Conservation (phyloP, 495 filamentous ascomycete genomes). For the Neurospora sp. region DNA sequence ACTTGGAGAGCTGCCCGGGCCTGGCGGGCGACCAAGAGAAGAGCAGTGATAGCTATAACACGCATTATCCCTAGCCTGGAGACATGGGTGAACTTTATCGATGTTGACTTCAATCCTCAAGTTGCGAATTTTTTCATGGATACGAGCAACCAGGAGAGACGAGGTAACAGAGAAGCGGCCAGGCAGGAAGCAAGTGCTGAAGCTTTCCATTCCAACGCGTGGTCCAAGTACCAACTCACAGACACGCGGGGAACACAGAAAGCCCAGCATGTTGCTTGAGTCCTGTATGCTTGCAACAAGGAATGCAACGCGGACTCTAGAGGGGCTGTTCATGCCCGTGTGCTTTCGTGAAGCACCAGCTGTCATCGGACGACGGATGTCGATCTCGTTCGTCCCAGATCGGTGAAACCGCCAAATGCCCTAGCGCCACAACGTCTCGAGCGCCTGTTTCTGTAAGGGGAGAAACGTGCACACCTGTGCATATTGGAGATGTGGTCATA, state of each 20-base stretch:
- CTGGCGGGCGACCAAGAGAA: background rate
- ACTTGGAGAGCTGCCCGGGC: slow-evolving; percentile 9
- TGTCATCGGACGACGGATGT: background rate
- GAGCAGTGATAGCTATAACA: background rate
- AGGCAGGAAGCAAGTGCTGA: background rate
- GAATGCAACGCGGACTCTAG: background rate
- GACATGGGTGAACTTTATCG: background rate
- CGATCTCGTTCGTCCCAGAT: background rate
- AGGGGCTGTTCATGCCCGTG: background rate
- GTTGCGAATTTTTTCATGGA: background rate
- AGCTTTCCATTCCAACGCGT: background rate
- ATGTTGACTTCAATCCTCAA: background rate
- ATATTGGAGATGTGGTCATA: background rate
- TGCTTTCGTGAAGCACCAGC: background rate
- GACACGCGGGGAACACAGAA: background rate
- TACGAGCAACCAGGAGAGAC: background rate
- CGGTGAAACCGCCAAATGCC: background rate
- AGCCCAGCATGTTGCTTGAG: background rate
- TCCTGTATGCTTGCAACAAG: background rate
- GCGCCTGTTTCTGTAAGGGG: background rate
- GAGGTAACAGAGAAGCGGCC: background rate
- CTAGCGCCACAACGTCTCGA: background rate
- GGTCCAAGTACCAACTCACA: background rate
- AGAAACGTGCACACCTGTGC: background rate
- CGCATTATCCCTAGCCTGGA: background rate